phyloP scores from a whole-genome alignment of 768 basidiomycete genomes.

The Kwoniella mangroviensis region DNA sequence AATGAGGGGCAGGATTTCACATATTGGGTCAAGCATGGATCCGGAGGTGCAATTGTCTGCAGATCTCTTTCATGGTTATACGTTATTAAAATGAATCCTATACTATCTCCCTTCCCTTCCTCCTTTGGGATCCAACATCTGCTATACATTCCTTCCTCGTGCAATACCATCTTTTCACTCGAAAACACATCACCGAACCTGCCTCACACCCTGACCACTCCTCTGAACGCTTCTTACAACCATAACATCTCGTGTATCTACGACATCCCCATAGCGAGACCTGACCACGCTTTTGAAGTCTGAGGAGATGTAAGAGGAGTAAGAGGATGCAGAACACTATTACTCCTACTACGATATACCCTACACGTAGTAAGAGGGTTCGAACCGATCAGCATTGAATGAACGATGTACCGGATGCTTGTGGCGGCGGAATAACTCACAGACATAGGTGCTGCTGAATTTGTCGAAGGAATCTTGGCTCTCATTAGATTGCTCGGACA shows the following conservation, averaged over 20 bases:
- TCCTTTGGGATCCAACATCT: not conserved
- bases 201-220: not conserved
- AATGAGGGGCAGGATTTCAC: no score
- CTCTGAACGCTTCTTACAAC: not conserved
- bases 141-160: not conserved
- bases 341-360: not conserved
- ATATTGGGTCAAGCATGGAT: no score
- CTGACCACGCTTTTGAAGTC: not conserved
- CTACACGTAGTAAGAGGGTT: not conserved
- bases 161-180: not conserved
- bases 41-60: no score
- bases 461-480: not conserved
- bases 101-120: not conserved
- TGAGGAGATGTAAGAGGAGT: not conserved
- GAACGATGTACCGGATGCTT: not conserved
- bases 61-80: no score
- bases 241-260: not conserved
- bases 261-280: not conserved
- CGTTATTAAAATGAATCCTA: not conserved
- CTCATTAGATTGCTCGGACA: not conserved
- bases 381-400: no score
- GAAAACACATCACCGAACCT: constrained; percentile 5
- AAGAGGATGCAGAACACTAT: not conserved
- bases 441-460: not conserved
- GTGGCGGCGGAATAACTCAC: not conserved